Conservation (phyloP, 1,139 yeast species). For the Spathaspora sp. region DNA sequence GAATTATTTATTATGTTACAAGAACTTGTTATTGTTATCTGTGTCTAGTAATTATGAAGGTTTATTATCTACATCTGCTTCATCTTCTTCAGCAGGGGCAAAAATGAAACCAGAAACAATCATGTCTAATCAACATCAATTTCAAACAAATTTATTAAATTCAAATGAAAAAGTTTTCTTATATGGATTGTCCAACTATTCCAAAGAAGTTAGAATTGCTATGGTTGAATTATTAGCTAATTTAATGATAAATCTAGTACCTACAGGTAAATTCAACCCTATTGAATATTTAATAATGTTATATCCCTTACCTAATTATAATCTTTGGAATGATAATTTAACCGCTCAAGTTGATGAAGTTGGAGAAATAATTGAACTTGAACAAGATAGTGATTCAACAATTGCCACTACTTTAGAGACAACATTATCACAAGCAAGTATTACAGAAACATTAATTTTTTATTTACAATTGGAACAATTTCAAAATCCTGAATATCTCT, state of each 20-base stretch:
- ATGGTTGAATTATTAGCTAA: conserved; percentile 37
- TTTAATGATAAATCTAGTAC: conserved; percentile 37
- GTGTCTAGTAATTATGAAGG: conserved; percentile 40
- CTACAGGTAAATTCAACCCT: conserved; percentile 39
- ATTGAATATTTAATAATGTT: conserved; percentile 34
- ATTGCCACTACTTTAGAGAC: conserved; percentile 22
- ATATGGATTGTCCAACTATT: conserved; percentile 32
- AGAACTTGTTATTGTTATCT: conserved; percentile 33
- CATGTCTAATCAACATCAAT: conserved; percentile 42
- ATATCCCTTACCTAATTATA: conserved; percentile 30
- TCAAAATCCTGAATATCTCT: conserved; percentile 39
- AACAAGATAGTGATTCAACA: conserved; percentile 29
- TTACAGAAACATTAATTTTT: conserved; percentile 34
- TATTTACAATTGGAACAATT: conserved; percentile 45
- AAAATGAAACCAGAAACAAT: conserved; percentile 45
- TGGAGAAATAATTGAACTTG: conserved; percentile 17
- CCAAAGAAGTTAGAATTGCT: conserved; percentile 39
- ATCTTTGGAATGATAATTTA: conserved; percentile 22
- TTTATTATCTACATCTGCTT: conserved; percentile 35
- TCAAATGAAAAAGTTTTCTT: conserved; percentile 32
- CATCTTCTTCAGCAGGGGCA: conserved; percentile 38
- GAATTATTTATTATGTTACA: conserved; percentile 34
- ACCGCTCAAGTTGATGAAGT: conserved; percentile 14
- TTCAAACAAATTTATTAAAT: conserved; percentile 30
- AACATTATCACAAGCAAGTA: conserved; percentile 30